Evolutionary conservation across 78 protist species (phyloP).

Genomic region (Capsaspora owczarzaki): DNA sequence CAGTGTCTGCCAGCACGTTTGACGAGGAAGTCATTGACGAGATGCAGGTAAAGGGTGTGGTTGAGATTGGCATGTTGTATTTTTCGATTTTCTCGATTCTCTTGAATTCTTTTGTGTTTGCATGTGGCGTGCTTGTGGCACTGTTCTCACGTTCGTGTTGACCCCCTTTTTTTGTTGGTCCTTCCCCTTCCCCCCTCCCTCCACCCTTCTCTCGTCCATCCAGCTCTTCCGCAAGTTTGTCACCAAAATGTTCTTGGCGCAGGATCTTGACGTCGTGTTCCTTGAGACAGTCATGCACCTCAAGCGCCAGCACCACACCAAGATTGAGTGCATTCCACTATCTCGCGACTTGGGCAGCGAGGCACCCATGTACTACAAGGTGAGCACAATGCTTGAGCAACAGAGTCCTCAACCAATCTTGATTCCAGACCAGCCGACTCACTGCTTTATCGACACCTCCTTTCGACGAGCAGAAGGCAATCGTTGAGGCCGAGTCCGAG

Average conservation of each 20-base stretch:
- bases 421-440: too few species aligned
- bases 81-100: not conserved
- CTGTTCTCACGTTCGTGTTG: not conserved
- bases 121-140: not conserved
- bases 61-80: not conserved
- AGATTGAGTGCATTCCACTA: slow-evolving; percentile 50
- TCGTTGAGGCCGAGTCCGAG: slow-evolving; percentile 40
- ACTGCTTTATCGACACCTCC: too few species aligned
- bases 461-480: slow-evolving; percentile 25
- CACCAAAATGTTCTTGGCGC: slow-evolving; percentile 36
- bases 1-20: not conserved
- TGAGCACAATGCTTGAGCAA: not conserved
- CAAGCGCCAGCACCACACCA: slow-evolving; percentile 25
- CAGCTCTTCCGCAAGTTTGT: slow-evolving; percentile 40
- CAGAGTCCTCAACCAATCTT: too few species aligned
- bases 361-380: slow-evolving; percentile 54
- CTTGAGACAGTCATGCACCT: slow-evolving; percentile 47
- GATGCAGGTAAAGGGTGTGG: not conserved
- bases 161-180: not conserved
- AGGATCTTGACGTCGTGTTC: slow-evolving; percentile 28
- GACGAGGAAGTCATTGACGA: slow-evolving; percentile 47
- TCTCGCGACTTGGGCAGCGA: not conserved
- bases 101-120: not conserved
- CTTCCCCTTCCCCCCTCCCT: not conserved
- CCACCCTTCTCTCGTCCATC: not conserved